These are phyloP conservation scores for Cenchrus purpureus DNA, from an alignment of 176 grass and related monocot genomes.

Conservation along the genomic window DNA sequence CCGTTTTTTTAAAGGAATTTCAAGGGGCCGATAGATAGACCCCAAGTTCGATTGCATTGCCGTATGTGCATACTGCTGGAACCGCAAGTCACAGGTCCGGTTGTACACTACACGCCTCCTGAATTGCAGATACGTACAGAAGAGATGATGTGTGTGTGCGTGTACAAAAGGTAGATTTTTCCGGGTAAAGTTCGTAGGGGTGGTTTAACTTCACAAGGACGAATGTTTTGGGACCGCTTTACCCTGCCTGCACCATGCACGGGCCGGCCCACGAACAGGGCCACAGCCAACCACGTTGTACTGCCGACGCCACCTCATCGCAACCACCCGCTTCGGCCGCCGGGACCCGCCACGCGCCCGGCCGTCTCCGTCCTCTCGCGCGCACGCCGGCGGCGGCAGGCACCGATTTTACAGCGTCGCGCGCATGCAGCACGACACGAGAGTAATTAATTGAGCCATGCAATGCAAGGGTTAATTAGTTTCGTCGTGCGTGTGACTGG, in stretches of 20 bases:
- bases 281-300: conserved; percentile 28
- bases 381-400: neutral
- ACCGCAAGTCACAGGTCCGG: neutral
- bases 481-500: too few relatives aligned
- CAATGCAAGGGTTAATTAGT: neutral
- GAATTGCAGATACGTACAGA: conserved; percentile 16
- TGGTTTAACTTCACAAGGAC: neutral
- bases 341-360: neutral
- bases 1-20: neutral
- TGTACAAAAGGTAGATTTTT: neutral
- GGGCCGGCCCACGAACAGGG: conserved; percentile 22
- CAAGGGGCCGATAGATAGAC: neutral
- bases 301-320: conserved; percentile 42
- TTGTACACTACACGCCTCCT: neutral
- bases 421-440: neutral
- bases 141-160: neutral
- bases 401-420: neutral
- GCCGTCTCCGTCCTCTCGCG: neutral
- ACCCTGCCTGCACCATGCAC: neutral
- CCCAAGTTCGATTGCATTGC: too few relatives aligned
- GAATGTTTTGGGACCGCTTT: neutral
- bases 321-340: conserved; percentile 30
- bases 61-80: neutral
- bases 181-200: neutral
- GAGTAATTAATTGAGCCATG: neutral